These are phyloP conservation scores for Thraustotheca clavata DNA, from an alignment of 352 stramenopile species.

Conservation along the genomic window DNA sequence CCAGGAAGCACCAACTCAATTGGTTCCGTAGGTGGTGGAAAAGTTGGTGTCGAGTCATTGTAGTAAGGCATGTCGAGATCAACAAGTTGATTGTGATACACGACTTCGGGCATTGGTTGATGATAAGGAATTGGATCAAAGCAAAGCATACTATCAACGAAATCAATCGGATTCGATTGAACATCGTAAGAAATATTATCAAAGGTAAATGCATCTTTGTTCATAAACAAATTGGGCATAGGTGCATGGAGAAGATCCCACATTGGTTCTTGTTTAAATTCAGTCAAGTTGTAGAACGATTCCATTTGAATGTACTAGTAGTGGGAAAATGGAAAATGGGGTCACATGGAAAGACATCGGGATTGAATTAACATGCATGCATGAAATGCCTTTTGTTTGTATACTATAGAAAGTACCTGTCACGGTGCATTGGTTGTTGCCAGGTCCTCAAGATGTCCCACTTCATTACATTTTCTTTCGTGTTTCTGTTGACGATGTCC, in stretches of 20 bases:
- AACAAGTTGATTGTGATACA: conserved; percentile 7
- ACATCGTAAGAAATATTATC: not conserved
- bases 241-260: not conserved
- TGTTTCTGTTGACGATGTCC: no score
- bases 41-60: not conserved
- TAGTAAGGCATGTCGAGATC: not conserved
- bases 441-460: not conserved
- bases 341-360: not conserved
- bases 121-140: conserved; percentile 15
- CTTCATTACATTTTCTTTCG: no score
- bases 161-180: not conserved
- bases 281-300: not conserved
- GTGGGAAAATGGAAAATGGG: not conserved
- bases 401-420: not conserved
- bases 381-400: not conserved
- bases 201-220: not conserved
- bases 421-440: not conserved
- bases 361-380: not conserved
- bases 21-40: not conserved
- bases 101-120: not conserved
- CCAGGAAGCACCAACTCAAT: not conserved
- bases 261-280: not conserved
- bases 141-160: conserved; percentile 4
- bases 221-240: not conserved
- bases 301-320: not conserved